phyloP scores from a whole-genome alignment of 495 filamentous ascomycete genomes.

The Umbilicaria muhlenbergii region DNA sequence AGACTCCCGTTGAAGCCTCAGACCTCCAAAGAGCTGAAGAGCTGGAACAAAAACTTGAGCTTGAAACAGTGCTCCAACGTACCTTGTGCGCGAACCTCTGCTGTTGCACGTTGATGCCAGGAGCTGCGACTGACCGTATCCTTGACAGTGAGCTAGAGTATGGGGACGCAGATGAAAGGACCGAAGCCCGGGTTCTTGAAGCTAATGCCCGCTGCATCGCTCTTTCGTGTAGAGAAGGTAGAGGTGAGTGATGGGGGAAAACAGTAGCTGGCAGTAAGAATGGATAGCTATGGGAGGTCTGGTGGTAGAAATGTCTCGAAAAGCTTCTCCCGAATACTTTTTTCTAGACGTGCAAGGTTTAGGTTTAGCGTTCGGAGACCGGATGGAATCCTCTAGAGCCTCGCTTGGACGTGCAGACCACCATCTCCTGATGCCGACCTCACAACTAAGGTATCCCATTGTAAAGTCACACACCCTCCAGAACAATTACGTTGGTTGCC shows the following conservation, averaged over 20 bases:
- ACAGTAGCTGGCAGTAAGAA: conserved; percentile 11
- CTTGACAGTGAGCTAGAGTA: conserved; percentile 15
- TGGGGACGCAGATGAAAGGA: conserved; percentile 49
- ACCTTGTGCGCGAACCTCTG: conserved; percentile 93
- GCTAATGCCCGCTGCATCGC: conserved; percentile 62
- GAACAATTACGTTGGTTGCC: too few relatives aligned
- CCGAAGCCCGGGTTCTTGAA: conserved; percentile 47
- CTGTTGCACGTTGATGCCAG: conserved; percentile 57
- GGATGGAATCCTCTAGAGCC: not conserved
- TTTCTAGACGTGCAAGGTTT: not conserved
- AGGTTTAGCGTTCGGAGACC: not conserved
- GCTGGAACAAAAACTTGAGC: conserved; percentile 3
- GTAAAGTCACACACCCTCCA: too few relatives aligned
- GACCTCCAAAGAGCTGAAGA: conserved; percentile 10
- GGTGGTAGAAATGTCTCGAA: conserved; percentile 32
- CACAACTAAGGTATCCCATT: too few relatives aligned
- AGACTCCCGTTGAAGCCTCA: not conserved
- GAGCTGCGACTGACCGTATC: conserved; percentile 18
- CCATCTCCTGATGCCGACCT: too few relatives aligned
- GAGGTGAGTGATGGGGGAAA: conserved; percentile 3
- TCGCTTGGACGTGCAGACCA: too few relatives aligned
- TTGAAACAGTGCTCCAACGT: conserved; percentile 13
- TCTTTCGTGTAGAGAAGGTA: conserved; percentile 4
- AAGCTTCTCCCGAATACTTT: conserved; percentile 20
- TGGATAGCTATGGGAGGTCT: conserved; percentile 17